Evolutionary conservation across 139 green algal species (phyloP).

Genomic region (Parachlorella kessleri): DNA sequence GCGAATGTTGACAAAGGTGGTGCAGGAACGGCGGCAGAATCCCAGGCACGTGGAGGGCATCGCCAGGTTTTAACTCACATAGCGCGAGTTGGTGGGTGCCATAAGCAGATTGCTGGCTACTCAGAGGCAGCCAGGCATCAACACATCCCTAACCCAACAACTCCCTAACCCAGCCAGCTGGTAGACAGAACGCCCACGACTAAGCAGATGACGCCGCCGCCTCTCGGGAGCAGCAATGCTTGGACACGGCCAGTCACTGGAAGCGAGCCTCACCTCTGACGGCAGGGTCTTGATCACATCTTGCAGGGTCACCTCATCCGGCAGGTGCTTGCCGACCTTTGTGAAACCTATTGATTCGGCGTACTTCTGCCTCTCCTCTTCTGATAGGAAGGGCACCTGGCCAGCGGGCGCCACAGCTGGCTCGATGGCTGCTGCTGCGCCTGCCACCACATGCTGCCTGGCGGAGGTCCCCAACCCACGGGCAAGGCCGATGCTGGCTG

Average conservation of each 20-base stretch:
- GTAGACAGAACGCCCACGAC: too few relatives aligned
- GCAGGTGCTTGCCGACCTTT: conserved; percentile 86
- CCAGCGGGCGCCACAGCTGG: neutral
- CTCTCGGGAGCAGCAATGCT: too few relatives aligned
- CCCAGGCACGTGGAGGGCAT: too few relatives aligned
- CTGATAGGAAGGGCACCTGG: conserved; percentile 16
- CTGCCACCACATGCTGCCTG: neutral
- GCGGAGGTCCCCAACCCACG: neutral
- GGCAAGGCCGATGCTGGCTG: neutral
- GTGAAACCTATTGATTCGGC: conserved; percentile 78
- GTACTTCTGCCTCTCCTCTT: conserved; percentile 38
- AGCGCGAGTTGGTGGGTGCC: too few relatives aligned
- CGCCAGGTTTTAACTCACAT: too few relatives aligned
- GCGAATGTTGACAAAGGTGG: neutral
- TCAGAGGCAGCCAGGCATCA: too few relatives aligned
- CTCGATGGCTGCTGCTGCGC: neutral
- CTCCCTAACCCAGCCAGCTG: too few relatives aligned
- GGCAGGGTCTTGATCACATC: conserved; percentile 89
- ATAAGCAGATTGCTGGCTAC: too few relatives aligned
- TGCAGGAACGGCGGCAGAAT: too few relatives aligned
- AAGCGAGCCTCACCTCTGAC: conserved; percentile 68
- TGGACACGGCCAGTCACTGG: too few relatives aligned
- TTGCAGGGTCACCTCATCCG: conserved; percentile 75
- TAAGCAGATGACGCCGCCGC: too few relatives aligned
- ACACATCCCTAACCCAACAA: too few relatives aligned